phyloP scores from a whole-genome alignment of 2,329 filamentous ascomycete genomes.

The Sarocladium strictum region DNA sequence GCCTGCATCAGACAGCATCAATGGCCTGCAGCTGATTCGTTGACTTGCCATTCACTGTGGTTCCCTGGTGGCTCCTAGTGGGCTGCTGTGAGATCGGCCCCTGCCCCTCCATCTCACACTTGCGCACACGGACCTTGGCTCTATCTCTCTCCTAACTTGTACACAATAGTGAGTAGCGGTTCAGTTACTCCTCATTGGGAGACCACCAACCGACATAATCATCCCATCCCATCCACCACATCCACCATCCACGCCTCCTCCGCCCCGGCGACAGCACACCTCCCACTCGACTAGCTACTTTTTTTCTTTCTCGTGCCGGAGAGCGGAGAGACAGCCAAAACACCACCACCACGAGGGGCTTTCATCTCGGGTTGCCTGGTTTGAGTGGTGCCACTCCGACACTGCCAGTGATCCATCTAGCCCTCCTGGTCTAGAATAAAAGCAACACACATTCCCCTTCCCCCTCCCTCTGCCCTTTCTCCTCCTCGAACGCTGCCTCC shows the following conservation, averaged over 20 bases:
- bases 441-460: slow-evolving; percentile 12
- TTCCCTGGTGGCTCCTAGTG: background rate
- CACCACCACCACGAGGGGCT: background rate
- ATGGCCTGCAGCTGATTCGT: background rate
- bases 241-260: slow-evolving; percentile 6
- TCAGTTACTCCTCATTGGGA: too few relatives aligned
- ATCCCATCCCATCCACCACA: background rate
- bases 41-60: background rate
- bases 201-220: background rate
- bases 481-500: slow-evolving; percentile 5
- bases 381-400: slow-evolving; percentile 8
- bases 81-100: slow-evolving; percentile 8
- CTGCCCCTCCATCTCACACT: slow-evolving; percentile 4
- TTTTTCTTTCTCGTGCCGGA: slow-evolving; percentile 5
- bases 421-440: slow-evolving; percentile 13
- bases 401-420: background rate
- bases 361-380: slow-evolving; percentile 7
- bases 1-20: background rate
- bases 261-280: slow-evolving; percentile 10
- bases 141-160: background rate
- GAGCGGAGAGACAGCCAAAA: slow-evolving; percentile 9
- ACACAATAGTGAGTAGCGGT: too few relatives aligned
- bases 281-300: slow-evolving; percentile 6
- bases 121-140: slow-evolving; percentile 4
- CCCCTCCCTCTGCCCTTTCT: slow-evolving; percentile 8